These are phyloP conservation scores for Cadophora sp. DNA, from an alignment of 2,329 filamentous ascomycete genomes.

Conservation along the genomic window DNA sequence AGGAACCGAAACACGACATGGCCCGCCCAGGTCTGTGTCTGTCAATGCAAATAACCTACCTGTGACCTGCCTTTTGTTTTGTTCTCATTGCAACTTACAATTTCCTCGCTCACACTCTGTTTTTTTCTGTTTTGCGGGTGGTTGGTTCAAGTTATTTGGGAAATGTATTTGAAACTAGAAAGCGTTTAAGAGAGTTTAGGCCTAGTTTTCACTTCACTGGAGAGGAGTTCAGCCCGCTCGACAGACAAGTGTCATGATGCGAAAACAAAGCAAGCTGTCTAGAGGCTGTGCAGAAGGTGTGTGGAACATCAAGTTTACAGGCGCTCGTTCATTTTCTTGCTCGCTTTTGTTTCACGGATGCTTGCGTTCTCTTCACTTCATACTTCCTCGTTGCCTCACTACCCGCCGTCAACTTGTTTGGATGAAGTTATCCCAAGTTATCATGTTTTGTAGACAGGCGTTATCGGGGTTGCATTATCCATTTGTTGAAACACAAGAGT, in stretches of 20 bases:
- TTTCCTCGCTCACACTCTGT: too few relatives aligned
- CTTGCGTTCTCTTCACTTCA: neutral
- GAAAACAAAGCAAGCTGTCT: neutral
- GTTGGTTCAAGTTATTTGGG: too few relatives aligned
- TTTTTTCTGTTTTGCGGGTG: too few relatives aligned
- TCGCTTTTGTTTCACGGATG: neutral
- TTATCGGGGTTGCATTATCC: neutral
- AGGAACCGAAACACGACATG: neutral
- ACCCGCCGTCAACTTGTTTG: slow-evolving; percentile 8
- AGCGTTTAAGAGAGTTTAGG: too few relatives aligned
- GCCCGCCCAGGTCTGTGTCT: too few relatives aligned
- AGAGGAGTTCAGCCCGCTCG: too few relatives aligned
- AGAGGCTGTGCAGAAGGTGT: too few relatives aligned
- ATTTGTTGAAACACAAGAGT: neutral
- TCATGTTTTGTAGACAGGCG: neutral
- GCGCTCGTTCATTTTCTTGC: neutral
- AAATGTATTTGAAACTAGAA: too few relatives aligned
- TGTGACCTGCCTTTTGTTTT: too few relatives aligned
- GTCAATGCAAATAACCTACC: too few relatives aligned
- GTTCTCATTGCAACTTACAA: too few relatives aligned
- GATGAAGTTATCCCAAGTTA: slow-evolving; percentile 23
- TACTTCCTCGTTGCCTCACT: neutral
- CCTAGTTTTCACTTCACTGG: too few relatives aligned
- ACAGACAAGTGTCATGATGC: neutral
- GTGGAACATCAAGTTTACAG: neutral